Evolutionary conservation across 257 asterid genomes (phyloP).

Genomic region (Cinchona pubescens): DNA sequence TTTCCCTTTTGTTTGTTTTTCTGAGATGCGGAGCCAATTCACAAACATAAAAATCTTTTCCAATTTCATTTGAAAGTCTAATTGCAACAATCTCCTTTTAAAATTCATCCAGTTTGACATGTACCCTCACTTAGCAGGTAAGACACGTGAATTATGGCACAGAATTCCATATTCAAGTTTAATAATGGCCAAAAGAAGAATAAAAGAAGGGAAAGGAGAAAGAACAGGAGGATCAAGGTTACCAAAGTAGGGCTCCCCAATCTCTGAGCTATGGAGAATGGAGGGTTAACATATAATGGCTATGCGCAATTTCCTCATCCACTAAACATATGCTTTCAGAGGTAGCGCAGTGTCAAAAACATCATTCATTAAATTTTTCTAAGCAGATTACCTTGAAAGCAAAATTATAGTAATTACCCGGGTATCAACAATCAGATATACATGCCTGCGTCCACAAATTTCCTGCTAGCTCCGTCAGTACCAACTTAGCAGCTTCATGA

Average conservation of each 20-base stretch:
- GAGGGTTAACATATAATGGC: background rate
- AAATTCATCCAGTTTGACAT: background rate
- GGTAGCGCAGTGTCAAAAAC: background rate
- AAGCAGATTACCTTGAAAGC: no score
- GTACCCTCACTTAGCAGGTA: background rate
- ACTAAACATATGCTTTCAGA: background rate
- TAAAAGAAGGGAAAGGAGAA: background rate
- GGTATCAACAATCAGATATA: slow-evolving; percentile 23
- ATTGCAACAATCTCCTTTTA: background rate
- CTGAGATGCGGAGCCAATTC: background rate
- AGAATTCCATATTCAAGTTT: background rate
- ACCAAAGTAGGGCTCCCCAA: background rate
- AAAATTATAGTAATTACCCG: slow-evolving; percentile 7
- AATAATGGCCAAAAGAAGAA: background rate
- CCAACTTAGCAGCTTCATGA: slow-evolving; percentile 53
- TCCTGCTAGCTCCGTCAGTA: slow-evolving; percentile 41
- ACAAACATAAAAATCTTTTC: background rate
- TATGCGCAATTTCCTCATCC: background rate
- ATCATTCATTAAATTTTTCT: background rate
- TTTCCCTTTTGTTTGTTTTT: background rate
- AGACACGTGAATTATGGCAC: background rate
- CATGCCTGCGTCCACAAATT: slow-evolving; percentile 20
- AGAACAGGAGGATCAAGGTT: background rate
- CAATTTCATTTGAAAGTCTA: background rate
- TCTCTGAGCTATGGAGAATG: background rate